Percentiles rank a stretch among this genome's conserved stretches.
Conservation (phyloP, 495 filamentous ascomycete species). For the Penicillium manginii region DNA sequence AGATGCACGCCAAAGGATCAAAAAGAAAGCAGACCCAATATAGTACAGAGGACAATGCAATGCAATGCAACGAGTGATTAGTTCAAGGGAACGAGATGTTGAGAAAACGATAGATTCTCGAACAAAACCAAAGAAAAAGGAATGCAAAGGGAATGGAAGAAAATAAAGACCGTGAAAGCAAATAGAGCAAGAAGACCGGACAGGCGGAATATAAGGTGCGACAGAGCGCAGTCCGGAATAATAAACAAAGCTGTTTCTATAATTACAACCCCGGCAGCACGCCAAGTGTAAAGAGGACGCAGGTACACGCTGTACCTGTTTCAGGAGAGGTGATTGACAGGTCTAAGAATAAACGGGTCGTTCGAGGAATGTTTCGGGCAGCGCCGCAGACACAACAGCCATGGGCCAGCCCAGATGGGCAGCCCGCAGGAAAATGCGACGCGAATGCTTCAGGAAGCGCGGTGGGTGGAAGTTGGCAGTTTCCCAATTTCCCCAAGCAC, state of each 20-base stretch:
- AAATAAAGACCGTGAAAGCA: background rate
- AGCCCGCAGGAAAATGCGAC: conserved; percentile 12
- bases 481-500: conserved; percentile 22
- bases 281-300: background rate
- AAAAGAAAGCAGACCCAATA: conserved; percentile 23
- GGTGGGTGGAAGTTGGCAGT: conserved; percentile 5
- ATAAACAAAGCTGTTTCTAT: conserved; percentile 28
- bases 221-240: conserved; percentile 19
- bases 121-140: conserved; percentile 4
- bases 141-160: conserved; percentile 8
- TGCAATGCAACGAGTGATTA: conserved; percentile 22
- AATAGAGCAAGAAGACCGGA: background rate
- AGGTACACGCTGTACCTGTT: conserved; percentile 24
- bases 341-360: conserved; percentile 26
- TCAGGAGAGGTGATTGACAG: conserved; percentile 28
- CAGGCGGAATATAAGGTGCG: conserved; percentile 10
- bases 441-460: conserved; percentile 34
- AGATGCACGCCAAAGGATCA: conserved; percentile 5
- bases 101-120: conserved; percentile 6
- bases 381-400: conserved; percentile 18
- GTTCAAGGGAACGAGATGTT: conserved; percentile 3
- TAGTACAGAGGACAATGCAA: conserved; percentile 28
- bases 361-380: conserved; percentile 27
- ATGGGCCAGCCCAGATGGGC: conserved; percentile 14
- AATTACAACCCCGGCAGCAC: conserved; percentile 22